Percentiles rank a stretch among this genome's conserved stretches.
phyloP scores from a whole-genome alignment of 352 stramenopile genomes.

The Globisporangium paroecandrum region DNA sequence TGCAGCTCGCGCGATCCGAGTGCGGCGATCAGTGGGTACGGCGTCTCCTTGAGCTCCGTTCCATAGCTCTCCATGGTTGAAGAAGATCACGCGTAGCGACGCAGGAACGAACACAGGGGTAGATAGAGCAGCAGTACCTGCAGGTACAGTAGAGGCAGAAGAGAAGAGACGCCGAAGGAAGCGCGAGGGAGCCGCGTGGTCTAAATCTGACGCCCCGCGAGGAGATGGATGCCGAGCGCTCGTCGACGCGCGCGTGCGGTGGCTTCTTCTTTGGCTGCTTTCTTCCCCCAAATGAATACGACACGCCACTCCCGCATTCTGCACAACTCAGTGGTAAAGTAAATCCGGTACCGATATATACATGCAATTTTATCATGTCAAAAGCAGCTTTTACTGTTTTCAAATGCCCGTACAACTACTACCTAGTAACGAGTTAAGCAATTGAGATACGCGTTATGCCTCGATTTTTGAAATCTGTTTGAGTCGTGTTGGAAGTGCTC shows the following conservation, averaged over 20 bases:
- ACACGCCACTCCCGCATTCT: neutral
- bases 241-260: conserved; percentile 5
- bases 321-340: neutral
- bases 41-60: conserved; percentile 82
- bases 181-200: neutral
- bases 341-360: neutral
- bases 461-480: too few relatives aligned
- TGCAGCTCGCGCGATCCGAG: conserved; percentile 76
- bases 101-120: neutral
- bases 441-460: too few relatives aligned
- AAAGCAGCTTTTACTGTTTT: neutral
- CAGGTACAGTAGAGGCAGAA: neutral
- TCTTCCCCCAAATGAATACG: neutral
- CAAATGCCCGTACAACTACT: neutral
- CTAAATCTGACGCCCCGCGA: neutral
- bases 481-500: too few relatives aligned
- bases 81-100: conserved; percentile 3
- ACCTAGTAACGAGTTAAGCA: neutral
- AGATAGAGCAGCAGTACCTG: neutral
- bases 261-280: conserved; percentile 9
- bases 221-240: conserved; percentile 2
- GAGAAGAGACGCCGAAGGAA: neutral
- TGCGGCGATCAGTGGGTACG: conserved; percentile 79
- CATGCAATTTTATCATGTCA: neutral
- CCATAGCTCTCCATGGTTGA: conserved; percentile 80